Percentiles rank a stretch among this genome's conserved stretches.
Conservation (phyloP, 345 rosid genomes). For the Acer campestre region DNA sequence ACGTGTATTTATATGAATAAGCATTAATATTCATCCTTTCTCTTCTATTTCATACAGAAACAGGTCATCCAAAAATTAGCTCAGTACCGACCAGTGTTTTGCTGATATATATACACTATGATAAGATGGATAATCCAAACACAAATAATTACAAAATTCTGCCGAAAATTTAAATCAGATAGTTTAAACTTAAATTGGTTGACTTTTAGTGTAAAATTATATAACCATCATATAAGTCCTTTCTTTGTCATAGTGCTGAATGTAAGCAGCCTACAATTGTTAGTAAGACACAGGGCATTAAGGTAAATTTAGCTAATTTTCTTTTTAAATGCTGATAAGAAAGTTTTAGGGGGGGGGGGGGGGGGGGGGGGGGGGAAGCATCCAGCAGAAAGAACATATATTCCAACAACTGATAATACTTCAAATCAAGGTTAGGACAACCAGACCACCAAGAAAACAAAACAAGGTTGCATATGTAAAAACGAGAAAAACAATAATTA, state of each 20-base stretch:
- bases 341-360: no score
- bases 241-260: background rate
- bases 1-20: background rate
- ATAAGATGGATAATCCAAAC: background rate
- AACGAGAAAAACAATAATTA: background rate
- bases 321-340: background rate
- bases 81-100: background rate
- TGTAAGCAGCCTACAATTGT: background rate
- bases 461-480: background rate
- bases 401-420: background rate
- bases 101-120: background rate
- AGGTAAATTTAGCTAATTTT: background rate
- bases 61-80: background rate
- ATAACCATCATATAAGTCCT: background rate
- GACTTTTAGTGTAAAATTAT: background rate
- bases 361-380: background rate
- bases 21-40: background rate
- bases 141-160: background rate
- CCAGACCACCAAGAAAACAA: background rate
- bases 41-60: background rate
- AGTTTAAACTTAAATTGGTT: background rate
- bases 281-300: background rate
- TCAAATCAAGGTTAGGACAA: background rate
- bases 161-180: background rate
- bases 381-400: background rate